Evolutionary conservation across 2,329 filamentous ascomycete species (phyloP).

Genomic region (Zymoseptoria tritici): DNA sequence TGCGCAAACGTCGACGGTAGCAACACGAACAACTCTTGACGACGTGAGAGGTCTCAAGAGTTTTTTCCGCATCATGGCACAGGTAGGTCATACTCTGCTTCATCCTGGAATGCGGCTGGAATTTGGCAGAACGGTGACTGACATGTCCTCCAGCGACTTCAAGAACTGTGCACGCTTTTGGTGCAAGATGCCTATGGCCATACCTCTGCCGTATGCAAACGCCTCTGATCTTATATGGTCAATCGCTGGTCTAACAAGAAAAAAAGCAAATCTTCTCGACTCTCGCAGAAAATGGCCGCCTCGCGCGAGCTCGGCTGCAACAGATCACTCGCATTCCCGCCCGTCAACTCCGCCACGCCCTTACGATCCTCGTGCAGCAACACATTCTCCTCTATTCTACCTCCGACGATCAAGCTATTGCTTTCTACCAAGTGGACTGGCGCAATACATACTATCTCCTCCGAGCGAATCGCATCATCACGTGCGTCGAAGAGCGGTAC

Average conservation of each 20-base stretch:
- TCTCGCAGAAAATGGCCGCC: conserved; percentile 71
- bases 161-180: conserved; percentile 83
- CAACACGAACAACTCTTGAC: conserved; percentile 24
- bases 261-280: conserved; percentile 72
- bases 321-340: conserved; percentile 64
- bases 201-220: conserved; percentile 70
- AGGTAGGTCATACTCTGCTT: background rate
- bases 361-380: conserved; percentile 81
- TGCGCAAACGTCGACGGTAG: conserved; percentile 26
- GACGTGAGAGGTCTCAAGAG: conserved; percentile 33
- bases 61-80: conserved; percentile 11
- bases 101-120: background rate
- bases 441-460: conserved; percentile 73
- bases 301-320: conserved; percentile 60
- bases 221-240: background rate
- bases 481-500: conserved; percentile 65
- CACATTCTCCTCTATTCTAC: conserved; percentile 50
- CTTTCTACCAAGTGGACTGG: conserved; percentile 78
- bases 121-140: conserved; percentile 5
- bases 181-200: conserved; percentile 87
- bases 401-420: conserved; percentile 50
- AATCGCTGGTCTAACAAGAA: background rate
- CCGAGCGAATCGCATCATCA: conserved; percentile 72
- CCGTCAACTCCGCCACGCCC: conserved; percentile 71
- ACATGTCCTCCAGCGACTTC: conserved; percentile 55